These are phyloP conservation scores for Daldinia decipiens DNA, from an alignment of 495 filamentous ascomycete species.

Conservation along the genomic window DNA sequence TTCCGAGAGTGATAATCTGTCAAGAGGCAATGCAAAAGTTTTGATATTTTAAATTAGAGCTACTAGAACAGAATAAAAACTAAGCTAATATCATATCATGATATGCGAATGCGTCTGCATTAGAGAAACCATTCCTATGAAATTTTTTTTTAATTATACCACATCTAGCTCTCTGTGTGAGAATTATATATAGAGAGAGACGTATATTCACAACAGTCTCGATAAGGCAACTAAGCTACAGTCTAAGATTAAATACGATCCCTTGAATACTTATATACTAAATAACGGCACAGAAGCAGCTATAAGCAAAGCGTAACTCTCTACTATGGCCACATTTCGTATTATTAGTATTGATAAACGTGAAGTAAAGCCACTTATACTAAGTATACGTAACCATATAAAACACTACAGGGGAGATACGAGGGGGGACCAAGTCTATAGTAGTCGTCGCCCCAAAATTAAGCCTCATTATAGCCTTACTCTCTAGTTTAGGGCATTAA, in stretches of 20 bases:
- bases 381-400: background rate
- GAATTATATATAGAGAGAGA: too few species aligned
- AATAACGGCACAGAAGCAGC: too few species aligned
- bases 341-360: background rate
- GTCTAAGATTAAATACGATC: background rate
- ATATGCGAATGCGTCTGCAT: too few species aligned
- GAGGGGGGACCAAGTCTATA: background rate
- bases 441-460: background rate
- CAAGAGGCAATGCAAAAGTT: background rate
- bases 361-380: background rate
- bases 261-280: too few species aligned
- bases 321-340: background rate
- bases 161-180: too few species aligned
- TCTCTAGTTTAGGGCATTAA: background rate
- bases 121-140: too few species aligned
- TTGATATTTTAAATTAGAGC: background rate
- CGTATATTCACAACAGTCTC: too few species aligned
- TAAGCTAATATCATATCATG: too few species aligned
- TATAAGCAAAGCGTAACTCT: background rate
- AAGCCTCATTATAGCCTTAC: slow-evolving; percentile 1
- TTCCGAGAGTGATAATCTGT: background rate
- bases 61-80: background rate
- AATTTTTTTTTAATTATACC: too few species aligned
- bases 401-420: background rate
- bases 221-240: background rate